Evolutionary conservation across 306 rosid genomes (phyloP), one percentile per base, ranked within the genome.

Genomic region (Lathyrus aphaca): DNA sequence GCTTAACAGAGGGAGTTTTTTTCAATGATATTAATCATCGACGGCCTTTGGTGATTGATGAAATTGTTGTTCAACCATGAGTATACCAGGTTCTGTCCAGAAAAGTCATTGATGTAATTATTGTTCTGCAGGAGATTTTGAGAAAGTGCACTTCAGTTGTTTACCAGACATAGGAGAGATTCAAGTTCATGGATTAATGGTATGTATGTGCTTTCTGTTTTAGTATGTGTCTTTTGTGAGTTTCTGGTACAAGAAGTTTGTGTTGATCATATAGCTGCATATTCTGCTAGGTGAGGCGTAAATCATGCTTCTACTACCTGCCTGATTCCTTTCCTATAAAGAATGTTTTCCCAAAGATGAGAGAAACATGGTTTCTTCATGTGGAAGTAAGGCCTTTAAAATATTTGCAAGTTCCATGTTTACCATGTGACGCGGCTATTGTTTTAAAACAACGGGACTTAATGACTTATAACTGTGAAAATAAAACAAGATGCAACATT

Each of bases 321-420:
- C 71, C 95, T 5, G 89, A 87, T 69, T 83, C 91, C 30, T 53
- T 84, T 67, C 83, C 80, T 44, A 10, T 85, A 49, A 83, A 77
- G 74, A 51, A 43, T 69, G 87, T 53, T 71, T 87, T 86, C 68
- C 77, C 46, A 27, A 80, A 67, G 17, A 83, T 55, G 76, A 54
- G 63, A 56, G 83, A 82, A 48, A 60, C 78, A n/a, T 89, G 95
- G 91, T 87, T 87, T 86, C 87, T 92, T 69, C 91, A 74, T 50
- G 83, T 81, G 17, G 82, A 87, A 73, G 91, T 66, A 29, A 67
- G 18, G 54, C 42, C 71, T 68, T 72, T 68, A 61, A 68, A 57
- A 19, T 39, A 59, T 60, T 65, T 57, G 61, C 35, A 40, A 25
- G 29, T 43, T 68, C 77, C 84, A 3, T 53, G 54, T 60, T 51